Evolutionary conservation across 2,329 filamentous ascomycete species (phyloP), one percentile per base, ranked within the genome.

Genomic region (Simplicillium sp.): DNA sequence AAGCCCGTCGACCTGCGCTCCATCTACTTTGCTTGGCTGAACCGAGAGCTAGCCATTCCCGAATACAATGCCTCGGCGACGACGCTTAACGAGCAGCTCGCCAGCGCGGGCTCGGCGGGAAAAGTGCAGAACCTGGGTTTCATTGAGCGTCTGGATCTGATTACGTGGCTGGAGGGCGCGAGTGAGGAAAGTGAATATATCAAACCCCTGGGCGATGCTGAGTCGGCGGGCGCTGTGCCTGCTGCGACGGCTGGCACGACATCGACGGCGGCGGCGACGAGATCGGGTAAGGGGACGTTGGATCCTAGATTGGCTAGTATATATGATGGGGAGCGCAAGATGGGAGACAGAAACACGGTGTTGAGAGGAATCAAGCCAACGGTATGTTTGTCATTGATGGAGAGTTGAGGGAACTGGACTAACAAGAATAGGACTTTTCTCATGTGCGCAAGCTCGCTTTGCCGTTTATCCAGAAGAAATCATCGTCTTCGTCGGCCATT

Each of bases 1-100:
- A 72, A 77, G 42, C 73, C 83, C 4, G 81, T 95, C 54, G 87
- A 96, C 58, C 71, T 98, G 51, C 87, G 92, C 57, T 92, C 84
- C 59, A 90, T 96, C 64, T 96, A 90, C 69, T 95, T 97, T 58
- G 88, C 88, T 42, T 98, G 88, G 87, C 73, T 86, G 54, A 94
- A 96, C 65, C 87, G 88, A 61, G 90, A 97, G 66, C 80, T 84
- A 41, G 80, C 84, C 41, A 88, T 94, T 50, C 84, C 86, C 11
- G 87, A 94, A 53, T 97, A 97, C 72, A 92, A 96, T 62, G 78
- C 84, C 18, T 82, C 84, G 0, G 85, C 87, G 12, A 81, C 84
- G 53, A 73, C 80, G 50, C 72, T 97, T 42, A 94, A 94, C 58
- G 81, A 86, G 38, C 80, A 87, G 55, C 70, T 96, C 28, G 70